A percentile compares a stretch with the other conserved stretches of the same genome.
Conservation (phyloP, 2,329 filamentous ascomycete species). For the Penicillium sp. region DNA sequence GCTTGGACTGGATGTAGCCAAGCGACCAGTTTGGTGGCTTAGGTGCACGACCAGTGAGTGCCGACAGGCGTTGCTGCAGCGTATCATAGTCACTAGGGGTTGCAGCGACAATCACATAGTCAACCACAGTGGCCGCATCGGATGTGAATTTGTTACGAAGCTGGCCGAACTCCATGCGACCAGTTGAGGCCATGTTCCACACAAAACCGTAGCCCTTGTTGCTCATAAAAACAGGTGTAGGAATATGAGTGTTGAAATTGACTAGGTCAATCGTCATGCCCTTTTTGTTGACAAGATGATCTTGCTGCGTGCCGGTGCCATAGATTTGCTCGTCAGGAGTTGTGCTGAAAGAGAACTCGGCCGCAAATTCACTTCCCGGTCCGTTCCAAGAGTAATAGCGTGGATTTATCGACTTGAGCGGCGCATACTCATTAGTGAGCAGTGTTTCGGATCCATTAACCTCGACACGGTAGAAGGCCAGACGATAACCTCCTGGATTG, state of each 20-base stretch:
- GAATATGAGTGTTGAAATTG: slow-evolving; percentile 68
- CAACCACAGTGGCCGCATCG: slow-evolving; percentile 57
- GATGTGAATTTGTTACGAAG: slow-evolving; percentile 64
- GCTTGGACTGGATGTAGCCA: slow-evolving; percentile 69
- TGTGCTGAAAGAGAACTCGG: slow-evolving; percentile 42
- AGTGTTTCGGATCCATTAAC: slow-evolving; percentile 39
- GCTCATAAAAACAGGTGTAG: slow-evolving; percentile 63
- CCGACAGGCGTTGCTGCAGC: slow-evolving; percentile 59
- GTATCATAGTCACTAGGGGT: slow-evolving; percentile 52
- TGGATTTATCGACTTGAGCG: slow-evolving; percentile 40
- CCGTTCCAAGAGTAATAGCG: slow-evolving; percentile 42
- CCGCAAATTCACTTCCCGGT: slow-evolving; percentile 39
- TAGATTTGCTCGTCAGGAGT: slow-evolving; percentile 59
- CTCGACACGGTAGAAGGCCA: slow-evolving; percentile 42
- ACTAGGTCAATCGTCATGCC: slow-evolving; percentile 64
- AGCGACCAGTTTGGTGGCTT: slow-evolving; percentile 68
- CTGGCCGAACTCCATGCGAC: slow-evolving; percentile 61
- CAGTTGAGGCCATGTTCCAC: slow-evolving; percentile 67
- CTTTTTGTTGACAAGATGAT: slow-evolving; percentile 63
- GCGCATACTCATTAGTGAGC: slow-evolving; percentile 40
- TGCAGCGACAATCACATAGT: slow-evolving; percentile 65
- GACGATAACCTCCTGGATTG: slow-evolving; percentile 36
- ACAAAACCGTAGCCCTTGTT: slow-evolving; percentile 64
- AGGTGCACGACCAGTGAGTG: slow-evolving; percentile 60
- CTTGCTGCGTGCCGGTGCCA: slow-evolving; percentile 69